These are phyloP conservation scores for Lathyrus tuberosus DNA, from an alignment of 306 rosid species.

Conservation along the genomic window DNA sequence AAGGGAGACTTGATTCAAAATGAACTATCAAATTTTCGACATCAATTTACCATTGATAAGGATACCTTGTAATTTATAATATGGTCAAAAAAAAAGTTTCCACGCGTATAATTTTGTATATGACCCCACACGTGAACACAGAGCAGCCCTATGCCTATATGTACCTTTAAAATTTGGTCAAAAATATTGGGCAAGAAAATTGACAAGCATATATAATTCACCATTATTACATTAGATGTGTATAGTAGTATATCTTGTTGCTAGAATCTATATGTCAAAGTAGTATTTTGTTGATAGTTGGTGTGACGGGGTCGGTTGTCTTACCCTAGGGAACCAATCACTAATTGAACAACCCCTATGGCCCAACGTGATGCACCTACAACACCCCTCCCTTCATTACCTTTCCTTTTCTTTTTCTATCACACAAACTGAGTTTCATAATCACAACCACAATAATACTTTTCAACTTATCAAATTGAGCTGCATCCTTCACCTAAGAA, in stretches of 20 bases:
- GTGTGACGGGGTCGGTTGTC: conserved; percentile 43
- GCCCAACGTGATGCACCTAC: neutral
- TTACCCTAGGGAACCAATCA: conserved; percentile 57
- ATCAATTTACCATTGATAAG: neutral
- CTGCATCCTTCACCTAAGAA: neutral
- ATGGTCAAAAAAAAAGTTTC: neutral
- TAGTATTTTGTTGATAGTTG: conserved; percentile 7
- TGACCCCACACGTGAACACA: neutral
- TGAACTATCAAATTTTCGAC: neutral
- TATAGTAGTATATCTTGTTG: conserved; percentile 13
- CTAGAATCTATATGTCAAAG: neutral
- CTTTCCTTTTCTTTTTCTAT: neutral
- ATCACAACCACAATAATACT: neutral
- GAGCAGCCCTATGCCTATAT: neutral
- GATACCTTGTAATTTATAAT: neutral
- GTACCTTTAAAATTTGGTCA: conserved; percentile 8
- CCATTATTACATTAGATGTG: neutral
- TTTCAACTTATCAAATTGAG: conserved; percentile 31
- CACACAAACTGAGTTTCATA: neutral
- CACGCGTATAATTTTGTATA: neutral
- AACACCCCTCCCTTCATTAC: neutral
- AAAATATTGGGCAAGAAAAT: conserved; percentile 14
- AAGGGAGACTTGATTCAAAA: neutral
- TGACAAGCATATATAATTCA: neutral
- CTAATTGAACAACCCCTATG: conserved; percentile 37